Base-by-base conservation (phyloP, 768 basidiomycete genomes). In the Glaciozyma antarctica region DNA sequence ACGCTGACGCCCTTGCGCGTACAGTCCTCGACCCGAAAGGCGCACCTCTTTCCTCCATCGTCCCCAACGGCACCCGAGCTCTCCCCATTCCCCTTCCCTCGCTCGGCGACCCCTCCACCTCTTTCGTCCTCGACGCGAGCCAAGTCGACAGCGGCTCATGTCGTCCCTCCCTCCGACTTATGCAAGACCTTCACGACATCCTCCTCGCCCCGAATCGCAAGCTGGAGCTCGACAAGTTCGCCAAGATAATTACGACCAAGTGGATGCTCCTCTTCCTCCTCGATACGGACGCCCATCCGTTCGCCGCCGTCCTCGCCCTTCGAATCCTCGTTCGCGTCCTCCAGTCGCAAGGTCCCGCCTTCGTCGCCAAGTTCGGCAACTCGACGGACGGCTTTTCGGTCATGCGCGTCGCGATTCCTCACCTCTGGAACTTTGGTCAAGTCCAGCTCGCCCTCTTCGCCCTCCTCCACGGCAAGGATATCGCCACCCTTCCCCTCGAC, bases 281-380 rank as follows among this genome's bases (percentile, higher is more conserved):
- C 30, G 61, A 62, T 45, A 41, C 16, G 12, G 13, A 19, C 15
- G 45, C 61, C 21, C 61, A 51, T 13, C 45, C 61, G 13, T 32
- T 55, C 44, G 53, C 61, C 17, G 44, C 61, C 17, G 61, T 62
- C 30, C 61, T 62, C 30, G 28, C 30, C 44, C 30, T 56, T 0
- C 61, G 61, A 12, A 56, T 62, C 61, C 61, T 62, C 54, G 61
- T 62, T n/a, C 61, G 61, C 28, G 44, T 62, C 16, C 61, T 62
- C 22, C 61, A 62, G 26, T n/a, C 61, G 13, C 61, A 62, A 16
- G 54, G 61, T 3, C n/a, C 43, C n/a, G 53, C 61, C 3, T 55
- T 44, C 45, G 9, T 48, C 44, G 43, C 61, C 30, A 48, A 48
- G 45, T 62, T 62, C 61, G 24, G 22, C 44, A 62, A 62, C 53